phyloP scores from a whole-genome alignment of 495 filamentous ascomycete genomes.

The Lineolata rhizophorae region DNA sequence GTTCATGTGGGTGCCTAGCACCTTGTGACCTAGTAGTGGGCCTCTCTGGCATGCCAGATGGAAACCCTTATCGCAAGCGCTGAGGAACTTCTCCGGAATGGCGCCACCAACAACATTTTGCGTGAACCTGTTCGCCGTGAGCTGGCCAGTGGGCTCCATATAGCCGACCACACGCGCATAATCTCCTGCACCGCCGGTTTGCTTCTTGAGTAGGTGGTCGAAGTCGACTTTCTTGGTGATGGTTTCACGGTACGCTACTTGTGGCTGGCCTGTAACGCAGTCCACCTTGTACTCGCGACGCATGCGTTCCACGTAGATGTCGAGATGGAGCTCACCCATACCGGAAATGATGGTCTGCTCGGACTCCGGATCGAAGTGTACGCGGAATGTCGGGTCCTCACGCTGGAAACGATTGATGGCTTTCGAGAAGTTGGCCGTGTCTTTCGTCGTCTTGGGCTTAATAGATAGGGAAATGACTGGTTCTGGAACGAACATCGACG shows the following conservation, averaged over 20 bases:
- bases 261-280: slow-evolving; percentile 84
- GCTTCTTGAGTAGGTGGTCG: slow-evolving; percentile 89
- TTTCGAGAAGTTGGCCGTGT: slow-evolving; percentile 87
- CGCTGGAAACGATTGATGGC: slow-evolving; percentile 98
- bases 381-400: slow-evolving; percentile 95
- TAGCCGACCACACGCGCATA: slow-evolving; percentile 84
- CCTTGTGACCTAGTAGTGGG: slow-evolving; percentile 79
- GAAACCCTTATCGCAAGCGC: slow-evolving; percentile 93
- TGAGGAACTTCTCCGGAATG: slow-evolving; percentile 92
- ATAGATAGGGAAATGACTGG: slow-evolving; percentile 95
- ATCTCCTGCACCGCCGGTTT: slow-evolving; percentile 90
- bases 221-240: slow-evolving; percentile 55
- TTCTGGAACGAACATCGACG: slow-evolving; percentile 97
- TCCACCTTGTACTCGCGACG: slow-evolving; percentile 92
- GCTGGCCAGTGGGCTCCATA: slow-evolving; percentile 60
- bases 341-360: slow-evolving; percentile 94
- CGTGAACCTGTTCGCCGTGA: slow-evolving; percentile 68
- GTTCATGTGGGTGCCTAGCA: slow-evolving; percentile 75
- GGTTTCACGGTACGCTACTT: slow-evolving; percentile 95
- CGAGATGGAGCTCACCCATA: slow-evolving; percentile 94
- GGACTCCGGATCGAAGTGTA: slow-evolving; percentile 73
- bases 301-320: slow-evolving; percentile 97
- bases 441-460: slow-evolving; percentile 85
- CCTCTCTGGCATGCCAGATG: slow-evolving; percentile 65
- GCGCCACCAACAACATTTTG: slow-evolving; percentile 68